Base-by-base conservation (phyloP, 2,329 filamentous ascomycete species). In the Aspergillus awamori region DNA sequence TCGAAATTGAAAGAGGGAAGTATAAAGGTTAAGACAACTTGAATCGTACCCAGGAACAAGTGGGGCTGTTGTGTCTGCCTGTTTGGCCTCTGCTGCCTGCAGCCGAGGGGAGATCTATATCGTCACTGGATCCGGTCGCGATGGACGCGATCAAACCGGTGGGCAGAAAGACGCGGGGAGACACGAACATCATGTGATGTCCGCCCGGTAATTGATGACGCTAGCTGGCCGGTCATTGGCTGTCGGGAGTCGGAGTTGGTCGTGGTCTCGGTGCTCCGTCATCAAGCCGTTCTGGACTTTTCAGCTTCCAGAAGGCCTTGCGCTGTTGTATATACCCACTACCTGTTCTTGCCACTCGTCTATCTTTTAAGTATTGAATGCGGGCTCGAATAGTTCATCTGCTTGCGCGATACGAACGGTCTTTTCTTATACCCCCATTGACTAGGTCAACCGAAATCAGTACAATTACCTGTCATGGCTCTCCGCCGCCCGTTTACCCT, bases 401-500 rank as follows among this genome's bases (percentile, higher is more conserved):
- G n/a, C 3, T 38, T 43, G 36, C 30, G 47, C 47, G 10, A 59
- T 48, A 38, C 33, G 4, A 48, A 20, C 5, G 24, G 33, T 17
- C 4, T 11, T 15, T 55, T 55, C 11, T n/a, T 45, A 5, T 22
- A 28, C 26, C 8, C 26, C 24, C 22, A 26, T 51, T 17, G 30
- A 13, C 20, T 26, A 15, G 26, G 10, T n/a, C 11, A 28, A 5
- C 0, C n/a, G 26, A 45, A 45, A 10, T 5, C 20, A 20, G 20
- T 41, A 26, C 10, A 36, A 48, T 30, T n/a, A 5, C 33, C 53
- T 20, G 53, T 30, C 15, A 82, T 82, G 80, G 71, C 78, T 63
- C 74, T 81, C 64, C 74, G 78, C 67, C 72, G 64, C 59, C 72
- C 77, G 39, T 72, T 75, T 43, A 60, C 66, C 33, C 67, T 74